Conservation (phyloP, 169 alveolate genomes). For the Amoebophrya sp. region DNA sequence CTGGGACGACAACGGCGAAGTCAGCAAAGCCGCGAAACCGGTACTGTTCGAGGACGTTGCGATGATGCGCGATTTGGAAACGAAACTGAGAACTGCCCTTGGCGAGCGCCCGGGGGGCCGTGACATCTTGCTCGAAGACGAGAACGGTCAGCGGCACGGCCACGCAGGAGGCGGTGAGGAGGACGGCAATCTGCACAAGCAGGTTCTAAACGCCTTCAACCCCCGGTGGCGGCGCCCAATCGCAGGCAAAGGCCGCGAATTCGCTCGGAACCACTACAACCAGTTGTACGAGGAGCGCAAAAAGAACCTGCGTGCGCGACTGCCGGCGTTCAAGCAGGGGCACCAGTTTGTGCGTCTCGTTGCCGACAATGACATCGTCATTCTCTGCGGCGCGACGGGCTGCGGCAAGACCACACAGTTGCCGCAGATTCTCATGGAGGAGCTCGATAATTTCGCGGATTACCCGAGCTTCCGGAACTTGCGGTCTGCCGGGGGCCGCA, state of each 20-base stretch:
- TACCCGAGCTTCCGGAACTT: no score
- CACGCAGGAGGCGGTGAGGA: neutral
- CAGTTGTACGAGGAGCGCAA: neutral
- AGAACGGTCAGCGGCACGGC: neutral
- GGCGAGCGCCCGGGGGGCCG: neutral
- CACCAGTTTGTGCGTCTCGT: neutral
- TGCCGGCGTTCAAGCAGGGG: neutral
- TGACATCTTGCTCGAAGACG: neutral
- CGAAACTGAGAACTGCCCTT: neutral
- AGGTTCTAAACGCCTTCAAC: neutral
- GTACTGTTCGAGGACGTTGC: no score
- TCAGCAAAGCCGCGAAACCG: neutral
- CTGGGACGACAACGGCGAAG: neutral
- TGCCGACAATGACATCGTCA: neutral
- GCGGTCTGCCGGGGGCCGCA: neutral
- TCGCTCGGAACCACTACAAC: no score
- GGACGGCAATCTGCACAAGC: neutral
- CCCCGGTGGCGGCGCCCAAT: neutral
- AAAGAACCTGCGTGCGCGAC: neutral
- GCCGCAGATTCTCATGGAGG: neutral
- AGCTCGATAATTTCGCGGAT: neutral
- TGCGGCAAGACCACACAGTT: neutral
- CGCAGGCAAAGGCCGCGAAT: neutral
- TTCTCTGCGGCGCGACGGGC: neutral
- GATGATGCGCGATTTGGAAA: no score